A percentile compares a stretch with the other conserved stretches of the same genome.
Conservation (phyloP, 345 rosid species). For the Populus tremula region DNA sequence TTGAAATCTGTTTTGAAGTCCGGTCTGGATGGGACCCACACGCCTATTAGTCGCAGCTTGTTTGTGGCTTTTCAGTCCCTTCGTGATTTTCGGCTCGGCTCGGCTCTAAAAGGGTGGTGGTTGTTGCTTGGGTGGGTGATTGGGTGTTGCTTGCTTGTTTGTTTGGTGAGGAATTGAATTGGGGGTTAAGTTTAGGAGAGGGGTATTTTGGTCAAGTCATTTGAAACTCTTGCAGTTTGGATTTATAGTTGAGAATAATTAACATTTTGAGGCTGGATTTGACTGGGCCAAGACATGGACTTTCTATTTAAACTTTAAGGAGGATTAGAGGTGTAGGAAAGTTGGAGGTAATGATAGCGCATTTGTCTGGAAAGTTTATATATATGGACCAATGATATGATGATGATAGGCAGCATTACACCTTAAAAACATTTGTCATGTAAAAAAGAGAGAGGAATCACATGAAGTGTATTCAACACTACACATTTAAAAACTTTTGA, state of each 20-base stretch:
- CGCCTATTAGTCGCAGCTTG: conserved; percentile 36
- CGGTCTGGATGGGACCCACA: conserved; percentile 34
- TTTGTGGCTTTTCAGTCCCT: neutral
- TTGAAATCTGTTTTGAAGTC: conserved; percentile 33
- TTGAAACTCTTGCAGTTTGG: neutral
- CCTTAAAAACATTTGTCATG: neutral
- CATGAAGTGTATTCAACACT: neutral
- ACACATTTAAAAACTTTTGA: neutral
- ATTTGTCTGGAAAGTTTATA: neutral
- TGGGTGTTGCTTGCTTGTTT: neutral
- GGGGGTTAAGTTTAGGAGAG: neutral
- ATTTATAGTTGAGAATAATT: neutral
- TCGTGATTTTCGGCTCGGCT: conserved; percentile 22
- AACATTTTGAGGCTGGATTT: neutral
- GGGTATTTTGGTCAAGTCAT: neutral
- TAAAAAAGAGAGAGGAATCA: neutral
- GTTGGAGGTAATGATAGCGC: neutral
- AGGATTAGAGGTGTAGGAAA: neutral
- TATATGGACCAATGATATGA: neutral
- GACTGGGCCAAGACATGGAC: neutral
- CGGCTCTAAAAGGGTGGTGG: neutral
- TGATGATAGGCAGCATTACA: neutral
- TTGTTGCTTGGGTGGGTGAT: neutral
- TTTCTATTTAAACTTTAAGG: neutral
- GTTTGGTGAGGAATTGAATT: conserved; percentile 12